Base-by-base conservation (phyloP, 1,139 yeast genomes). In the Arxiozyma slooffiae region DNA sequence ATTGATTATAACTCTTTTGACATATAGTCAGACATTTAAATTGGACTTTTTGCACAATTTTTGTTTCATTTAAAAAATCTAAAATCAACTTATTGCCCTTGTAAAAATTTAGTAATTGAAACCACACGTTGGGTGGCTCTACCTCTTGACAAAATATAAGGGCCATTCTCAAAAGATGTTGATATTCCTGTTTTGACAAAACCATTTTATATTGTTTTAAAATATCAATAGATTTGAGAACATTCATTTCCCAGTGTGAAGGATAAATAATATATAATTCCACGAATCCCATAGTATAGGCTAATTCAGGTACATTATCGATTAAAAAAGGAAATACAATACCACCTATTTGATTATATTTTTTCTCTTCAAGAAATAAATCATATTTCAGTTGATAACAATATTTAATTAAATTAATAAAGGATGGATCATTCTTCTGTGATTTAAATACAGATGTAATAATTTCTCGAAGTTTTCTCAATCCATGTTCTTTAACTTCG, bases 381-480 rank as follows among this genome's bases (percentile, higher is more conserved):
- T 50, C 44, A 38, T 52, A 52, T 2, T 60, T 53, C 36, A 47
- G 23, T 22, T 37, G 41, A 47, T 53, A 57, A 3, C 57, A 53
- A 14, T 53, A 46, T 22, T 50, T 44, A 3, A 52, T 52, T 22
- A 57, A 52, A 7, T 46, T 11, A 30, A 55, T 21, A 21, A 55
- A 56, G 2, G 18, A 5, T 6, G 30, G 37, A 42, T 57, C 54
- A 26, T 48, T 21, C n/a, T 45, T 34, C 3, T 53, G 37, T n/a
- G 21, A 23, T 6, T 46, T 47, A 38, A 39, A 51, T 17, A 51
- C 40, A 42, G 57, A 53, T 9, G 58, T 50, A 18, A 59, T 52
- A 11, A 59, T 44, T 48, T 60, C 62, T 38, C 63, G 52, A n/a
- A 60, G 48, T 48, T 59, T 59, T 24, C 62, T 45, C 34, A 60